Percentiles rank a stretch among this genome's conserved stretches.
Evolutionary conservation across 495 filamentous ascomycete genomes (phyloP).

Genomic region (Tuber aestivum): DNA sequence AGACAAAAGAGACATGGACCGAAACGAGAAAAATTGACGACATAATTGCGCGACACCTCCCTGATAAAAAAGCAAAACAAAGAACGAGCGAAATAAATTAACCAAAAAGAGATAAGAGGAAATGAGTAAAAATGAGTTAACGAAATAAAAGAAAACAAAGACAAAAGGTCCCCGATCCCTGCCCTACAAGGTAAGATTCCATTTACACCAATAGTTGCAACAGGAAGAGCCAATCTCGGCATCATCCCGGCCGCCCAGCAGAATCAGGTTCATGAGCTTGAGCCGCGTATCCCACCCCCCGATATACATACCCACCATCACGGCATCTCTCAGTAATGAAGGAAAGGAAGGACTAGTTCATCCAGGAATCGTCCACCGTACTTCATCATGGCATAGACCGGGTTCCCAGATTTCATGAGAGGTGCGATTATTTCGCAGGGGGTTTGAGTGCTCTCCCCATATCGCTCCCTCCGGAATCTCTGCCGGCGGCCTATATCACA

Average conservation of each 20-base stretch:
- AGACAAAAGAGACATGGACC: slow-evolving; percentile 11
- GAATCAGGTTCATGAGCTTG: slow-evolving; percentile 19
- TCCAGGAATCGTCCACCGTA: slow-evolving; percentile 21
- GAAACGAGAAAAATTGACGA: slow-evolving; percentile 18
- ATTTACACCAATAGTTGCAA: slow-evolving; percentile 23
- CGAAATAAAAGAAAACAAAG: slow-evolving; percentile 19
- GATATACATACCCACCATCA: slow-evolving; percentile 16
- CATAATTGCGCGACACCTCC: slow-evolving; percentile 25
- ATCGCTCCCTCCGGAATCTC: slow-evolving; percentile 17
- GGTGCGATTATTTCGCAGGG: slow-evolving; percentile 18
- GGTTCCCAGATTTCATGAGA: slow-evolving; percentile 20
- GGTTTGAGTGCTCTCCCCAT: background rate
- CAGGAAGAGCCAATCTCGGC: background rate
- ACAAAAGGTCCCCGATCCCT: slow-evolving; percentile 31
- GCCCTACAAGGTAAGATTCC: slow-evolving; percentile 13
- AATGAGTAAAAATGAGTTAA: too few relatives aligned
- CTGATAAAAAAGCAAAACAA: background rate
- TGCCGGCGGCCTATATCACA: slow-evolving; percentile 24
- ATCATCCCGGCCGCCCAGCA: background rate
- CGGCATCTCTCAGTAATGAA: slow-evolving; percentile 21
- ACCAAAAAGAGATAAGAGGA: background rate
- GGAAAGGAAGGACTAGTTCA: slow-evolving; percentile 7
- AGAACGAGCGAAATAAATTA: background rate
- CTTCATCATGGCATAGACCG: slow-evolving; percentile 18
- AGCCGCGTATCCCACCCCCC: slow-evolving; percentile 22